Conservation (phyloP, 257 asterid species). For the Verbena officinalis region DNA sequence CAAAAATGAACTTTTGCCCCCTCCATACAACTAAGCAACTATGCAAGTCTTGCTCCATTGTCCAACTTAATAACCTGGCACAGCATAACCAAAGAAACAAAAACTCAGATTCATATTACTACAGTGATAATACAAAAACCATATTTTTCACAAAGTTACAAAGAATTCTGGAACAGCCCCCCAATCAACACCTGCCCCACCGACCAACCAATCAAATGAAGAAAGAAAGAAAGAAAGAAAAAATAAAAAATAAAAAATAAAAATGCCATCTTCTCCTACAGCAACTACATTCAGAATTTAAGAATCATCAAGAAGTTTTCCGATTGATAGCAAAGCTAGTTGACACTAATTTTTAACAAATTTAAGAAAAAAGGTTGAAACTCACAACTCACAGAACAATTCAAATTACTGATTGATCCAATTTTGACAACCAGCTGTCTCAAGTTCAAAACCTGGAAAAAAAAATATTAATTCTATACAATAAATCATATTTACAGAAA, state of each 20-base stretch:
- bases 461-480: background rate
- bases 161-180: background rate
- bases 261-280: too few relatives aligned
- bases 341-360: constrained; percentile 6
- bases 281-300: constrained; percentile 11
- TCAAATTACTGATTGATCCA: constrained; percentile 11
- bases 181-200: background rate
- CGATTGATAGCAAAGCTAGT: constrained; percentile 10
- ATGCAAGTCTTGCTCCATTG: constrained; percentile 53
- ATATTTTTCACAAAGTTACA: background rate
- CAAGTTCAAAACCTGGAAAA: background rate
- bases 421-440: background rate
- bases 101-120: background rate
- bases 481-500: background rate
- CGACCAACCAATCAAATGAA: background rate
- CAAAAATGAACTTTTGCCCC: constrained; percentile 56
- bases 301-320: background rate
- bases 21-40: constrained; percentile 70
- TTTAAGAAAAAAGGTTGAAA: constrained; percentile 12
- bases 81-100: constrained; percentile 20
- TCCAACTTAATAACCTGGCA: constrained; percentile 33
- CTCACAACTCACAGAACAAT: constrained; percentile 15
- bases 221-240: too few relatives aligned
- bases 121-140: background rate
- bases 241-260: too few relatives aligned